Evolutionary conservation across 495 filamentous ascomycete genomes (phyloP).

Genomic region (Penicillium atrosanguineum): DNA sequence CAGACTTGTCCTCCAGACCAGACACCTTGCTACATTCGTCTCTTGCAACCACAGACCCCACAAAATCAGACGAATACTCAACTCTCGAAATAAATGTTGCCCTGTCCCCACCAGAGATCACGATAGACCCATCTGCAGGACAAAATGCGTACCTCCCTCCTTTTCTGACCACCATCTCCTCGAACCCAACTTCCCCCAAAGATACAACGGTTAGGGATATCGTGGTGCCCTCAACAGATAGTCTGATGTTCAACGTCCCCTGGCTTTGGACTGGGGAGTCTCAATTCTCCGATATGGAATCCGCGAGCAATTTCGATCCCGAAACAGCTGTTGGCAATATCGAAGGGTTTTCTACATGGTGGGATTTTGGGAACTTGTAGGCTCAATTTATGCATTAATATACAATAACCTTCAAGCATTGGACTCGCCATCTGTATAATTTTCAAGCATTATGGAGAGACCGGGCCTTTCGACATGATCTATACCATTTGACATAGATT

Average conservation of each 20-base stretch:
- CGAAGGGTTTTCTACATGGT: conserved; percentile 43
- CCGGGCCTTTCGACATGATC: too few relatives aligned
- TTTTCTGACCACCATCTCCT: conserved; percentile 19
- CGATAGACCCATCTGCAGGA: conserved; percentile 42
- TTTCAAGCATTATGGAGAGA: too few relatives aligned
- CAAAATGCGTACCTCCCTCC: conserved; percentile 39
- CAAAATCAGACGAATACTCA: conserved; percentile 22
- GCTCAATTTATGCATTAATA: too few relatives aligned
- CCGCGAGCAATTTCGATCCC: conserved; percentile 34
- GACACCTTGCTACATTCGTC: conserved; percentile 29
- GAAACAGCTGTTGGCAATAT: conserved; percentile 32
- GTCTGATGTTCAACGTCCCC: conserved; percentile 44
- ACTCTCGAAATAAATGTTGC: conserved; percentile 43
- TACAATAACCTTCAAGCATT: too few relatives aligned
- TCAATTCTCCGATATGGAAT: conserved; percentile 41
- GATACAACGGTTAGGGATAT: conserved; percentile 18
- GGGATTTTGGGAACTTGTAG: conserved; percentile 45
- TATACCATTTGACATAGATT: too few relatives aligned
- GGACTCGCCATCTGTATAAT: too few relatives aligned
- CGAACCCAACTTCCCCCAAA: conserved; percentile 24
- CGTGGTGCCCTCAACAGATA: conserved; percentile 40
- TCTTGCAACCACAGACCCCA: conserved; percentile 21
- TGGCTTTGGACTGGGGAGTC: conserved; percentile 45
- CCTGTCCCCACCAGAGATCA: conserved; percentile 39
- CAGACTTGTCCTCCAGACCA: conserved; percentile 21